Conservation (phyloP, 169 alveolate species). For the Hepatocystis sp. region DNA sequence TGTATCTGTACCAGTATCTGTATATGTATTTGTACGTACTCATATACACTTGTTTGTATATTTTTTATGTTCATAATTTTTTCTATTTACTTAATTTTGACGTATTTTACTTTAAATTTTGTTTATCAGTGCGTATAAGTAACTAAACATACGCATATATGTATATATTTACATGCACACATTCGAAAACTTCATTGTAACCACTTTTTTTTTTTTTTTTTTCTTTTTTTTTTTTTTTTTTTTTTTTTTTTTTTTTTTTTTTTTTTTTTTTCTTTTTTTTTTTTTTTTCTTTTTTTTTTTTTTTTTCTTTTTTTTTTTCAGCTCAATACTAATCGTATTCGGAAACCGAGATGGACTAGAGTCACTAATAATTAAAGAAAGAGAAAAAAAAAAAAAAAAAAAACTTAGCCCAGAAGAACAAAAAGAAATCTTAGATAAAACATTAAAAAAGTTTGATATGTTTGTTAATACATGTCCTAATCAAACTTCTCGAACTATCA, state of each 20-base stretch:
- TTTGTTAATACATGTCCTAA: constrained; percentile 93
- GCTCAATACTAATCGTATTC: constrained; percentile 52
- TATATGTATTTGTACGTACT: too few relatives aligned
- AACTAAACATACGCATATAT: background rate
- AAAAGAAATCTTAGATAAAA: constrained; percentile 57
- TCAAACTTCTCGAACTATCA: constrained; percentile 95
- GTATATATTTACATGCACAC: background rate
- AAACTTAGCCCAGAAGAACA: constrained; percentile 7
- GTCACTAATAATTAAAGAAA: constrained; percentile 31
- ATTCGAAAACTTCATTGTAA: too few relatives aligned
- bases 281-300: background rate
- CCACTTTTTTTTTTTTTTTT: too few relatives aligned
- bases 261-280: background rate
- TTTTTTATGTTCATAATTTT: too few relatives aligned
- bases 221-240: too few relatives aligned
- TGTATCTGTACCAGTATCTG: too few relatives aligned
- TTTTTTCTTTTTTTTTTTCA: too few relatives aligned
- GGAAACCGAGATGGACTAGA: constrained; percentile 69
- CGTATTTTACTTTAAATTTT: too few relatives aligned
- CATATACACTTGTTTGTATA: too few relatives aligned
- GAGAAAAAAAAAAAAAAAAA: constrained; percentile 27
- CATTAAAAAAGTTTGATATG: constrained; percentile 87
- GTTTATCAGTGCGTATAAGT: background rate
- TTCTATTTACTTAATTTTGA: too few relatives aligned
- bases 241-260: background rate